These are phyloP conservation scores for Monosporozyma aerobia DNA, from an alignment of 805 yeast genomes.

Conservation along the genomic window DNA sequence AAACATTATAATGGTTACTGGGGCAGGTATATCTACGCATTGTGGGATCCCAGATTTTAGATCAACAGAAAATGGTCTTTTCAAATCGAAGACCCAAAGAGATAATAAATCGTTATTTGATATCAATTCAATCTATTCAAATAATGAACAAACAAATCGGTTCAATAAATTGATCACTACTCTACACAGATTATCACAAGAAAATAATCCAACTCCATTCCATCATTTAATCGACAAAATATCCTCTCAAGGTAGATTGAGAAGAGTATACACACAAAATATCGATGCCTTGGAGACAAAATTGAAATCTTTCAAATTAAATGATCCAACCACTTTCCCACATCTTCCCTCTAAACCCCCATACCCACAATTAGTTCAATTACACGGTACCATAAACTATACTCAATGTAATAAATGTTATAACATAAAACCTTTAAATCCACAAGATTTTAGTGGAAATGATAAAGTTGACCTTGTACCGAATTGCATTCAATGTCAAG, in stretches of 20 bases:
- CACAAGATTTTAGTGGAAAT: slow-evolving; percentile 34
- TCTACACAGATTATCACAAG: slow-evolving; percentile 44
- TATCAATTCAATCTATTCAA: slow-evolving; percentile 57
- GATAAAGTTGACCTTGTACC: slow-evolving; percentile 29
- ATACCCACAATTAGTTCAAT: slow-evolving; percentile 57
- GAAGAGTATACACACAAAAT: slow-evolving; percentile 78
- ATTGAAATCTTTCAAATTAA: slow-evolving; percentile 34
- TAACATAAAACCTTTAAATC: slow-evolving; percentile 44
- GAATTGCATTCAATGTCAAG: slow-evolving; percentile 57
- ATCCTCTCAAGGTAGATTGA: slow-evolving; percentile 52
- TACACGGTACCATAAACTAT: slow-evolving; percentile 72
- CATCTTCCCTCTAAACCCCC: slow-evolving; percentile 21
- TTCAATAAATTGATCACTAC: slow-evolving; percentile 70
- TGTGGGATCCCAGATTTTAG: slow-evolving; percentile 89
- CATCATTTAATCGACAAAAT: slow-evolving; percentile 55
- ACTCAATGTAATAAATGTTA: slow-evolving; percentile 75
- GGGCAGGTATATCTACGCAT: slow-evolving; percentile 87
- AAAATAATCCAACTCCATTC: slow-evolving; percentile 63
- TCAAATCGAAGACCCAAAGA: slow-evolving; percentile 34
- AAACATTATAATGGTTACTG: slow-evolving; percentile 58
- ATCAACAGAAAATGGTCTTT: slow-evolving; percentile 69
- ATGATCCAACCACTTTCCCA: slow-evolving; percentile 37
- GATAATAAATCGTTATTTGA: slow-evolving; percentile 71
- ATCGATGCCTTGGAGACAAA: slow-evolving; percentile 72
- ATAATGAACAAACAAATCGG: slow-evolving; percentile 45